Percentiles rank a stretch among this genome's conserved stretches.
These are phyloP conservation scores for Purpureocillium lavendulum DNA, from an alignment of 2,329 filamentous ascomycete species.

Conservation along the genomic window DNA sequence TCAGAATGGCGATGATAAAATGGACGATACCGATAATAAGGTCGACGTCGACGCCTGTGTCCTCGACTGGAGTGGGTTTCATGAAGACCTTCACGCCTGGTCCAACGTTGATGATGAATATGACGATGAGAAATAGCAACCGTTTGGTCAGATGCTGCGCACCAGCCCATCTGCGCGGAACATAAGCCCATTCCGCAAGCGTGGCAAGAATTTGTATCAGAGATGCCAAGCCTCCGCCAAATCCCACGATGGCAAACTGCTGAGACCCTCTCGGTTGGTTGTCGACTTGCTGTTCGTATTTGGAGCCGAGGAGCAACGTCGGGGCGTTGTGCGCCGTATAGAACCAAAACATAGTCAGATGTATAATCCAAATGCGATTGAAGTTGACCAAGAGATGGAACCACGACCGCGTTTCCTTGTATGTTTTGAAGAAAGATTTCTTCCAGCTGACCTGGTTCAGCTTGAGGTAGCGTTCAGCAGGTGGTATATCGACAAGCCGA, in stretches of 20 bases:
- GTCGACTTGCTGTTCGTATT: constrained; percentile 79
- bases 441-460: constrained; percentile 94
- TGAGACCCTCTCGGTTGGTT: constrained; percentile 62
- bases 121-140: constrained; percentile 69
- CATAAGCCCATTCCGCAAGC: constrained; percentile 84
- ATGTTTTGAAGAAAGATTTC: constrained; percentile 99
- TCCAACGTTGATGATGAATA: constrained; percentile 74
- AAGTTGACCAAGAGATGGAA: constrained; percentile 97
- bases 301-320: constrained; percentile 64
- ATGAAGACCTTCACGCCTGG: constrained; percentile 83
- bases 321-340: constrained; percentile 88
- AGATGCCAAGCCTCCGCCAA: constrained; percentile 75
- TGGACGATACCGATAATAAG: constrained; percentile 79
- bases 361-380: constrained; percentile 99
- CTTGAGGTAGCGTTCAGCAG: constrained; percentile 81
- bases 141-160: constrained; percentile 93
- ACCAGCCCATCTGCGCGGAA: constrained; percentile 88
- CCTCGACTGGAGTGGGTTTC: constrained; percentile 27
- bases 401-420: constrained; percentile 95
- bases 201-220: constrained; percentile 89
- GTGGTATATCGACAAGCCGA: constrained; percentile 81
- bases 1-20: constrained; percentile 77
- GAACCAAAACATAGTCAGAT: constrained; percentile 93
- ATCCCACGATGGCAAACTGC: constrained; percentile 72
- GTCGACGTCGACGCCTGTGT: constrained; percentile 32